Percentiles rank a stretch among this genome's conserved stretches.
These are phyloP conservation scores for Aspergillus fumigatiaffinis DNA, from an alignment of 2,329 filamentous ascomycete genomes.

Conservation along the genomic window DNA sequence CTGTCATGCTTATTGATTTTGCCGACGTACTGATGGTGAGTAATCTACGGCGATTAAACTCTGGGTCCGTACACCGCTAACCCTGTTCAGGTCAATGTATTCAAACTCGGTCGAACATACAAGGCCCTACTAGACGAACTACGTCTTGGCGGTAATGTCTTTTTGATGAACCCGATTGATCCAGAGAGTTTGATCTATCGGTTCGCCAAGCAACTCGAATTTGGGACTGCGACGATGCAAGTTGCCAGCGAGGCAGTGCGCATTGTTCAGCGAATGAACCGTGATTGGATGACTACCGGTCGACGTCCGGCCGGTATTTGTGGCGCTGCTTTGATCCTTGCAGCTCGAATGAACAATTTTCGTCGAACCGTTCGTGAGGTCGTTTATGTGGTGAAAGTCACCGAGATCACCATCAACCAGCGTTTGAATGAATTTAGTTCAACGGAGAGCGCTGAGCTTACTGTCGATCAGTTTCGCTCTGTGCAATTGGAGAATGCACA, in stretches of 20 bases:
- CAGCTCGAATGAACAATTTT: conserved; percentile 97
- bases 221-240: conserved; percentile 72
- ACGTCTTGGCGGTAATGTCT: conserved; percentile 52
- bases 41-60: neutral
- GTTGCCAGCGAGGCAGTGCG: conserved; percentile 85
- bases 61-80: conserved; percentile 12
- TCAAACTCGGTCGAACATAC: conserved; percentile 84
- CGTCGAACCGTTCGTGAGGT: conserved; percentile 88
- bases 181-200: conserved; percentile 88
- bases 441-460: conserved; percentile 78
- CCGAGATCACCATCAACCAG: conserved; percentile 86
- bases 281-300: conserved; percentile 96
- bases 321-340: conserved; percentile 89
- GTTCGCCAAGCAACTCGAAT: conserved; percentile 89
- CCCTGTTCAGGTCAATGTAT: conserved; percentile 69
- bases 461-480: conserved; percentile 73
- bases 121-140: conserved; percentile 69
- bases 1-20: conserved; percentile 91
- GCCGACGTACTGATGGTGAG: conserved; percentile 68
- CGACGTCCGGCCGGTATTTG: conserved; percentile 90
- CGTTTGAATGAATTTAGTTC: conserved; percentile 87
- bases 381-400: conserved; percentile 97
- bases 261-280: conserved; percentile 86
- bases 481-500: conserved; percentile 60
- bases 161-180: conserved; percentile 71